Base-by-base conservation (phyloP, 2,329 filamentous ascomycete genomes). In the Penicillium sp. region DNA sequence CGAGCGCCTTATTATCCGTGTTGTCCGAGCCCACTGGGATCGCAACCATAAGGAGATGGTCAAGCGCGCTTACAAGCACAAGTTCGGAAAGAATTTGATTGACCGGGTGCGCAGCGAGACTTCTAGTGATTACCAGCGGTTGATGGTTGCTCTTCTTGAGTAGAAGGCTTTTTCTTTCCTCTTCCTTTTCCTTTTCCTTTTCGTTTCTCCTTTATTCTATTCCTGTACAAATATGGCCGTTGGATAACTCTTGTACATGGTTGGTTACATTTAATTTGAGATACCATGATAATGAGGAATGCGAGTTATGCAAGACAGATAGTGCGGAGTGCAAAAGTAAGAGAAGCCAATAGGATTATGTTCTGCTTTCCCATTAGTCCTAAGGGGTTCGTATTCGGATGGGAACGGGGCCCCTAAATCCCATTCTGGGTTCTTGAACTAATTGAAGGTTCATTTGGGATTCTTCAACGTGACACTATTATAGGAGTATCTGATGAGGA, bases 1-100 rank as follows among this genome's bases (percentile, higher is more conserved):
- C 60, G 78, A 86, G 32, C 79, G 92, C 9, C 82, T 97, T 3
- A 83, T 95, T 16, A 82, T 87, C 29, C 82, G 92, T n/a, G 82
- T 94, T 4, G 84, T 97, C 1, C 82, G 90, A 22, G 81, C 84
- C 47, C 93, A 97, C 74, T 97, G 93, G 93, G 85, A 96, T 69
- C 81, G 81, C 37, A 81, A 79, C 53, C 85, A 89, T 64, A 81
- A 96, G 79, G 83, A 85, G 49, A 88, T 90, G 63, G 88, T 96
- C 55, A 92, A 90, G 75, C 82, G 80, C 0, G 91, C 89, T 10
- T 97, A 92, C 74, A 80, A 86, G 67, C 83, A 88, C 66, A 82
- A 82, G 45, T 95, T 88, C 74, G 81, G 83, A 63, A 85, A 78
- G 66, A 86, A 86, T 60, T 75, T 97, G 54, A 80, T 83, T 11